Base-by-base conservation (phyloP, 345 rosid species). In the Stellera chamaejasme region DNA sequence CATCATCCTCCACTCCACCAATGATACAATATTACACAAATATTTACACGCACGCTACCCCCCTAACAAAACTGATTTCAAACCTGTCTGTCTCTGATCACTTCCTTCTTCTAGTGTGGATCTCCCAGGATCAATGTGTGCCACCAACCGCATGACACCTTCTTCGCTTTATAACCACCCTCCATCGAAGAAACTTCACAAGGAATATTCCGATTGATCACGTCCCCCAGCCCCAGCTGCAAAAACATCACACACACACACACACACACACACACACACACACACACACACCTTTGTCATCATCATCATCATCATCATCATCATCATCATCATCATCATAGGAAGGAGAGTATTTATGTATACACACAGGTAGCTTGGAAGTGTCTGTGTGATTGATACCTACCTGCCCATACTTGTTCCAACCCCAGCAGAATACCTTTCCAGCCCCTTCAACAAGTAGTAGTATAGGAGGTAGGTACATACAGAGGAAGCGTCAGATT, bases 381-480 rank as follows among this genome's bases (percentile, higher is more conserved):
- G 23, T 19, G 23, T 19, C 23, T 19, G 23, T 19, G 23, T 19
- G 23, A 19, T 19, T 19, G 23, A 19, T 19, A 19, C 23, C 23
- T 81, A 93, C 99, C 99, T 93, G 99, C 11, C 96, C 99, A 52
- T 94, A 94, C 71, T 94, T 94, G 87, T 90, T 94, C 99, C 99
- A 94, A 45, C 99, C 99, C 99, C 99, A 94, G 81, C 95, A 83
- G 63, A 83, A 85, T 27, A 83, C 82, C 65, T 72, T 76, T 27
- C 79, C 77, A 55, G 87, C 95, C 61, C 66, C 99, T 94, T 59
- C 79, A 70, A 65, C 63, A 66, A 58, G 67, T 44, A 63, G 16
- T 61, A 72, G n/a, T n/a, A n/a, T n/a, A n/a, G n/a, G n/a, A n/a
- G 59, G 48, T 66, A 45, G 58, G 57, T 55, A 25, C 43, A 26